A percentile compares a stretch with the other conserved stretches of the same genome.
Conservation (phyloP, 306 rosid genomes). For the cucumber (Cucumis sativus) region DNA sequence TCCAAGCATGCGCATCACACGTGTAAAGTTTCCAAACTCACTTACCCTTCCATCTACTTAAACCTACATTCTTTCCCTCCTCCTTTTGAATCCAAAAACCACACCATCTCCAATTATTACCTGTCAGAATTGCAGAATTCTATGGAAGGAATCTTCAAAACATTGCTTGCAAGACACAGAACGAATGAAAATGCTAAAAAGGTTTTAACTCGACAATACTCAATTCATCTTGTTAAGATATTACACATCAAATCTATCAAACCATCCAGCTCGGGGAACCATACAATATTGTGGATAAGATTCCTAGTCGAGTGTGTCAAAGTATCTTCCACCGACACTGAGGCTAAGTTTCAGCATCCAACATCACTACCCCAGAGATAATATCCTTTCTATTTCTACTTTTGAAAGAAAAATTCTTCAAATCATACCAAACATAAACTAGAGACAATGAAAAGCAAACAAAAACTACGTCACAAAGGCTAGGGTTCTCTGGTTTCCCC, state of each 20-base stretch:
- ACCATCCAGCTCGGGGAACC: neutral
- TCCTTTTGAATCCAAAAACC: neutral
- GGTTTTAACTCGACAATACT: neutral
- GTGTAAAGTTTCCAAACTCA: neutral
- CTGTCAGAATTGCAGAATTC: neutral
- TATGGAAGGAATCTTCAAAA: neutral
- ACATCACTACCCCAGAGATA: neutral
- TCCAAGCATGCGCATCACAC: constrained; percentile 9
- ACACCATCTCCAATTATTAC: neutral
- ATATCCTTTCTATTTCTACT: neutral
- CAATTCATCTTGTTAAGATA: neutral
- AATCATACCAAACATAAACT: neutral
- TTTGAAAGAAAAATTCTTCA: neutral
- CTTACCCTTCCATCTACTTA: neutral
- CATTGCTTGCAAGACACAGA: neutral
- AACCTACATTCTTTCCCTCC: neutral
- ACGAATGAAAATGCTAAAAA: neutral
- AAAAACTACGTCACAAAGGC: neutral
- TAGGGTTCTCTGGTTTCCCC: neutral
- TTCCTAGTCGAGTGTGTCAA: neutral
- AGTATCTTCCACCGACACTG: neutral
- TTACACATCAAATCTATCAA: too few relatives aligned
- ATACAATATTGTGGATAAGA: neutral
- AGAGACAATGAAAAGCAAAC: neutral
- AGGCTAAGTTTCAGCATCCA: neutral